These are phyloP conservation scores for Blastomyces gilchristii DNA, from an alignment of 2,329 filamentous ascomycete genomes.

Conservation along the genomic window DNA sequence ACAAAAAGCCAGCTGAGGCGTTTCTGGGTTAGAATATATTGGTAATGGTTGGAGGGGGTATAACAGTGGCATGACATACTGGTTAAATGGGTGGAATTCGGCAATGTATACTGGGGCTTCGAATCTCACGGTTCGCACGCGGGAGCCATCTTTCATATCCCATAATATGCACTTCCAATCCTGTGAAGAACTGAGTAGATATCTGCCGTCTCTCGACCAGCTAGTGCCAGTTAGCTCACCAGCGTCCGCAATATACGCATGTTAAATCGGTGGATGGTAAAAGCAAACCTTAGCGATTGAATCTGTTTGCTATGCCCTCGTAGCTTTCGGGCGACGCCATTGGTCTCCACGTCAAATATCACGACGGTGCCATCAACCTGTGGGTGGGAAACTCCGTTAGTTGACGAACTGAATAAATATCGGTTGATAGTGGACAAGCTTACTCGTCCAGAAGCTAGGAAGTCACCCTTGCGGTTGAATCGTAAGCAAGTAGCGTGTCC, in stretches of 20 bases:
- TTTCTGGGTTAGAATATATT: slow-evolving; percentile 1
- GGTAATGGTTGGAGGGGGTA: background rate
- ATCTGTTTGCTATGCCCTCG: slow-evolving; percentile 89
- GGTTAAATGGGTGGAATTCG: slow-evolving; percentile 83
- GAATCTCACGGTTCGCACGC: slow-evolving; percentile 78
- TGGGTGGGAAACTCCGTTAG: slow-evolving; percentile 14
- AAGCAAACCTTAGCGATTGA: slow-evolving; percentile 60
- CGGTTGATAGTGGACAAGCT: slow-evolving; percentile 14
- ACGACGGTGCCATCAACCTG: slow-evolving; percentile 80
- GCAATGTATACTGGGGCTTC: slow-evolving; percentile 91
- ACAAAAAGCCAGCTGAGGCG: slow-evolving; percentile 68
- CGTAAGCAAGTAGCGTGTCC: slow-evolving; percentile 59
- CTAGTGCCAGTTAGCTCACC: slow-evolving; percentile 31
- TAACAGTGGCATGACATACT: slow-evolving; percentile 47
- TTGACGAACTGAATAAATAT: background rate
- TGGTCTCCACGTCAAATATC: slow-evolving; percentile 95
- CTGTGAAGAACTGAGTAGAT: slow-evolving; percentile 83
- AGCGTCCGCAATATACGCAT: background rate
- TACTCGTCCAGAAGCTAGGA: slow-evolving; percentile 83
- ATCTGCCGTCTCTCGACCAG: slow-evolving; percentile 87
- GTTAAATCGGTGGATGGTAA: background rate
- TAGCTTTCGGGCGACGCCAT: slow-evolving; percentile 88
- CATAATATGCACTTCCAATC: slow-evolving; percentile 96
- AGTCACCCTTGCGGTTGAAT: slow-evolving; percentile 91
- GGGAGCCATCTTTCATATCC: slow-evolving; percentile 67